A percentile compares a stretch with the other conserved stretches of the same genome.
These are phyloP conservation scores for Yamadazyma taylorii DNA, from an alignment of 1,139 yeast genomes.

Conservation along the genomic window DNA sequence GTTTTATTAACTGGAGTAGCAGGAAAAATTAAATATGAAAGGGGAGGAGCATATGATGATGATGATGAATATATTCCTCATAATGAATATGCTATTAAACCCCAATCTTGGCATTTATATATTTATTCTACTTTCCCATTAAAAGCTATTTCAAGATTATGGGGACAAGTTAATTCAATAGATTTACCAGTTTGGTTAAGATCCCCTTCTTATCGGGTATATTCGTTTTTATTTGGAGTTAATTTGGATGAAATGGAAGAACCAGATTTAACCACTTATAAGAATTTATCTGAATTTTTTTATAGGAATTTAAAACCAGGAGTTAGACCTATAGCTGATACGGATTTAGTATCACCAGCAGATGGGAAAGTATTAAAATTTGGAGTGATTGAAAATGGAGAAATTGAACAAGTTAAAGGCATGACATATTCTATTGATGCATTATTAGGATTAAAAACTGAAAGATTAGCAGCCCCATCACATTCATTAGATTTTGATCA, in stretches of 20 bases:
- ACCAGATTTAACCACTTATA: constrained; percentile 70
- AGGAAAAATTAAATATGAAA: constrained; percentile 48
- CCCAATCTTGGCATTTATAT: constrained; percentile 82
- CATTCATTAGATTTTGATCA: constrained; percentile 52
- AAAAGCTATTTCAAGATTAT: constrained; percentile 84
- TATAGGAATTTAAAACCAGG: constrained; percentile 81
- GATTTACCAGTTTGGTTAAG: constrained; percentile 88
- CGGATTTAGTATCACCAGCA: constrained; percentile 82
- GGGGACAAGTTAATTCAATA: constrained; percentile 90
- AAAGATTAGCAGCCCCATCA: constrained; percentile 60
- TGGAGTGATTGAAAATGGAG: constrained; percentile 81
- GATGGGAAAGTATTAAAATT: constrained; percentile 89
- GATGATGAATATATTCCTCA: constrained; percentile 32
- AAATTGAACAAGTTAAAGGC: constrained; percentile 96
- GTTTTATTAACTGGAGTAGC: constrained; percentile 67
- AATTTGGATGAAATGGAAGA: constrained; percentile 88
- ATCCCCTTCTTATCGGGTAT: constrained; percentile 76
- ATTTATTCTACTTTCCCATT: constrained; percentile 89
- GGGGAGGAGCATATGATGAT: constrained; percentile 20
- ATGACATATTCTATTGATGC: constrained; percentile 91
- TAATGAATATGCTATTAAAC: constrained; percentile 52
- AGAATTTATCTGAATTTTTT: constrained; percentile 87
- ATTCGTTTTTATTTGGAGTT: constrained; percentile 82
- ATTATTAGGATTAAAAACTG: constrained; percentile 65
- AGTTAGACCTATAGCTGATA: constrained; percentile 70